phyloP scores from a whole-genome alignment of 805 yeast species.

The Saccharomycopsis vini region DNA sequence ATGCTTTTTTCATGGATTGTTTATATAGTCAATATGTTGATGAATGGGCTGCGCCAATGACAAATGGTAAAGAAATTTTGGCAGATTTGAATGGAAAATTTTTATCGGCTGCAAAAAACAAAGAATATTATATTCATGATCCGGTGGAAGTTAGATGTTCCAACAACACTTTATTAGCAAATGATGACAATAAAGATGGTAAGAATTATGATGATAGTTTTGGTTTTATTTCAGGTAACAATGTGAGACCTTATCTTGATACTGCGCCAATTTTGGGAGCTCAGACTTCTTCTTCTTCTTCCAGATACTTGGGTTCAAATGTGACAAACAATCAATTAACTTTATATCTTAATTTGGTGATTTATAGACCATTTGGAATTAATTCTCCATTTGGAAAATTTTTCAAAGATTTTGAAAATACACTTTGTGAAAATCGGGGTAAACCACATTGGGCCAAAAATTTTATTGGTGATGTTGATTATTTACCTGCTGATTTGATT shows the following conservation, averaged over 20 bases:
- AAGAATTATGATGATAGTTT: slow-evolving; percentile 23
- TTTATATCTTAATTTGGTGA: slow-evolving; percentile 83
- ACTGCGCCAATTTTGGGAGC: slow-evolving; percentile 28
- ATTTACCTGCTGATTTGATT: slow-evolving; percentile 22
- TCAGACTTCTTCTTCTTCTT: no score
- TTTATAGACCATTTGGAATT: slow-evolving; percentile 86
- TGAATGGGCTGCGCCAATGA: slow-evolving; percentile 94
- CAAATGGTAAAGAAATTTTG: slow-evolving; percentile 65
- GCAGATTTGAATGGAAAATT: slow-evolving; percentile 55
- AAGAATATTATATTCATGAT: slow-evolving; percentile 80
- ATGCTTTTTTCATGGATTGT: slow-evolving; percentile 92
- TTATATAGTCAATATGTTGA: slow-evolving; percentile 87
- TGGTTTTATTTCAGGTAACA: slow-evolving; percentile 84
- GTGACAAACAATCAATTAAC: slow-evolving; percentile 72
- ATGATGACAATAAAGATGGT: slow-evolving; percentile 12
- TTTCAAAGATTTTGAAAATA: slow-evolving; percentile 76
- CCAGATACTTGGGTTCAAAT: no score
- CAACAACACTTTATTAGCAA: slow-evolving; percentile 54
- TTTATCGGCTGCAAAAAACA: slow-evolving; percentile 45
- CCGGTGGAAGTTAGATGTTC: slow-evolving; percentile 94
- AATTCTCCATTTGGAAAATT: slow-evolving; percentile 69
- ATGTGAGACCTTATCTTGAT: slow-evolving; percentile 72
- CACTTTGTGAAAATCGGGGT: slow-evolving; percentile 72
- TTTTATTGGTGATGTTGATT: slow-evolving; percentile 53
- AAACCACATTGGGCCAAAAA: slow-evolving; percentile 99